phyloP scores from a whole-genome alignment of 164 flowering plant species.

The Nymphaea colorata region DNA sequence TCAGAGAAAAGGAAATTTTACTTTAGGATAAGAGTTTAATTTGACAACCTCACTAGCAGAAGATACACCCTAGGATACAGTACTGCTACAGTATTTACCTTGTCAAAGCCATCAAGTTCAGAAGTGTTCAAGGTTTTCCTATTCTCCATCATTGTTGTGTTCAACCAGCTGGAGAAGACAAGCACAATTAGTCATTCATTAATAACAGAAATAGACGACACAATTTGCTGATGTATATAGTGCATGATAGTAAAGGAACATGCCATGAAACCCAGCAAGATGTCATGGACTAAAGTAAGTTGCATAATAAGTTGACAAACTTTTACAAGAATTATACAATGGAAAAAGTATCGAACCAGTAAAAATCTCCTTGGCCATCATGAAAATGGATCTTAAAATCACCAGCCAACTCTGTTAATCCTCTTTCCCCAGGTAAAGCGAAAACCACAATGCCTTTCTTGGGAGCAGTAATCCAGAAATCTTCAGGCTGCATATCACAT shows the following conservation, averaged over 20 bases:
- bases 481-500: slow-evolving; percentile 63
- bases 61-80: no score
- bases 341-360: slow-evolving; percentile 39
- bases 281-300: neutral
- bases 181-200: neutral
- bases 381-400: slow-evolving; percentile 93
- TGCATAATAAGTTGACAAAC: neutral
- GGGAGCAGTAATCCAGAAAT: slow-evolving; percentile 90
- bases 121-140: neutral
- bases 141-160: neutral
- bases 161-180: neutral
- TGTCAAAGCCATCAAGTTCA: neutral
- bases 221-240: neutral
- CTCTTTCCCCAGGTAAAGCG: slow-evolving; percentile 97
- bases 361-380: slow-evolving; percentile 94
- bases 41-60: no score
- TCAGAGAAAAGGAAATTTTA: no score
- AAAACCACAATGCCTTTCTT: slow-evolving; percentile 95
- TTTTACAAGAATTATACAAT: neutral
- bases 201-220: neutral
- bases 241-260: neutral
- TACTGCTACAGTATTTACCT: neutral
- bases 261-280: neutral
- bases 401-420: slow-evolving; percentile 75
- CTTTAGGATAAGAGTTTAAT: no score